Conservation (phyloP, 768 basidiomycete species). For the Termitomyces sp. region DNA sequence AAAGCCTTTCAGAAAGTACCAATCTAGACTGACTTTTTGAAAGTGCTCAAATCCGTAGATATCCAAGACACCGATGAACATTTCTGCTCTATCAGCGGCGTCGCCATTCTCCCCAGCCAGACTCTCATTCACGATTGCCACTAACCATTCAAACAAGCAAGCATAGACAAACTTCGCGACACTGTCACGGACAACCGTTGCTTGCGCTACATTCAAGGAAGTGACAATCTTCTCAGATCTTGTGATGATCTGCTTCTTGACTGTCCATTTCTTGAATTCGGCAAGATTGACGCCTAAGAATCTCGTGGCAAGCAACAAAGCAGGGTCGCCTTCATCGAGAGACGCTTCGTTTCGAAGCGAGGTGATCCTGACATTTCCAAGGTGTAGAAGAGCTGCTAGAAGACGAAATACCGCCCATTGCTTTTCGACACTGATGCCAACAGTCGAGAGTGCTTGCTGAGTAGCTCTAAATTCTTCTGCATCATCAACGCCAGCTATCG, state of each 20-base stretch:
- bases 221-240: constrained; percentile 96
- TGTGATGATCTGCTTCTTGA: constrained; percentile 96
- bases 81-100: constrained; percentile 86
- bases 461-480: constrained; percentile 93
- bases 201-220: constrained; percentile 80
- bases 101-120: constrained; percentile 94
- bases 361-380: constrained; percentile 95
- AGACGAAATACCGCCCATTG: constrained; percentile 98
- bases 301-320: constrained; percentile 77
- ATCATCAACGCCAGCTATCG: constrained; percentile 93
- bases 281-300: constrained; percentile 87
- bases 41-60: constrained; percentile 98
- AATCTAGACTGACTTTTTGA: constrained; percentile 65
- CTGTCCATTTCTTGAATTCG: constrained; percentile 98
- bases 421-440: constrained; percentile 95
- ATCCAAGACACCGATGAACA: constrained; percentile 99
- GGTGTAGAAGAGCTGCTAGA: constrained; percentile 88
- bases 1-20: neutral
- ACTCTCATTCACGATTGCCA: constrained; percentile 95
- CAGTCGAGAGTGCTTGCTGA: constrained; percentile 92
- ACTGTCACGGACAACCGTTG: constrained; percentile 91
- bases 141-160: constrained; percentile 98
- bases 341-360: constrained; percentile 78
- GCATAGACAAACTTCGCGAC: constrained; percentile 99
- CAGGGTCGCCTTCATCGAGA: constrained; percentile 80